These are phyloP conservation scores for Venturia effusa DNA, from an alignment of 2,329 filamentous ascomycete genomes.

Conservation along the genomic window DNA sequence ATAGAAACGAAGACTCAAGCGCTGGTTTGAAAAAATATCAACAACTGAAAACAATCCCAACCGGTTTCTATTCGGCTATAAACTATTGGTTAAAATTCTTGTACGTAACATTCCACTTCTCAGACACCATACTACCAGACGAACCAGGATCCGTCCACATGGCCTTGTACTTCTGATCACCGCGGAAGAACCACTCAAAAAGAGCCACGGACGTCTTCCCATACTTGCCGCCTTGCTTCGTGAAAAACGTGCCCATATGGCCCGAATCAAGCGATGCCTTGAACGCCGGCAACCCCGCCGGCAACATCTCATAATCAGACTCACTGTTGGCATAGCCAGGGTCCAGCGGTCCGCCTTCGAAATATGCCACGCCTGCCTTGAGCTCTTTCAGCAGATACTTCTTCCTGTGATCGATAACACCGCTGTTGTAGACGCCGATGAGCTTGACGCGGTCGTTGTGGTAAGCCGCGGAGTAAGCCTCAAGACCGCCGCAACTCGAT, in stretches of 20 bases:
- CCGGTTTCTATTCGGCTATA: too few relatives aligned
- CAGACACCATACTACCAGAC: neutral
- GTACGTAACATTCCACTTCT: constrained; percentile 12
- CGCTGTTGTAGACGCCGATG: constrained; percentile 6
- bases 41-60: too few relatives aligned
- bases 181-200: constrained; percentile 9
- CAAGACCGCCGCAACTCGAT: constrained; percentile 9
- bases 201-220: constrained; percentile 5
- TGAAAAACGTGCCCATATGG: constrained; percentile 11
- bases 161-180: constrained; percentile 4
- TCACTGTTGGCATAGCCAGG: constrained; percentile 5
- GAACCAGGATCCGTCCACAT: constrained; percentile 5
- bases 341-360: constrained; percentile 8
- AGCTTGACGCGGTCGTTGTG: constrained; percentile 9
- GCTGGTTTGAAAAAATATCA: too few relatives aligned
- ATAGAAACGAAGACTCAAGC: too few relatives aligned
- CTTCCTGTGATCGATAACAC: constrained; percentile 4
- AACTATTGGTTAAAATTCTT: neutral
- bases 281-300: neutral
- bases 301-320: constrained; percentile 3
- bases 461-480: constrained; percentile 7
- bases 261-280: constrained; percentile 9
- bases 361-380: constrained; percentile 4
- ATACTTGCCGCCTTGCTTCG: constrained; percentile 8
- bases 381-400: constrained; percentile 8